Base-by-base conservation (phyloP, 1,139 yeast genomes). In the Protomyces lactucae-debilis region DNA sequence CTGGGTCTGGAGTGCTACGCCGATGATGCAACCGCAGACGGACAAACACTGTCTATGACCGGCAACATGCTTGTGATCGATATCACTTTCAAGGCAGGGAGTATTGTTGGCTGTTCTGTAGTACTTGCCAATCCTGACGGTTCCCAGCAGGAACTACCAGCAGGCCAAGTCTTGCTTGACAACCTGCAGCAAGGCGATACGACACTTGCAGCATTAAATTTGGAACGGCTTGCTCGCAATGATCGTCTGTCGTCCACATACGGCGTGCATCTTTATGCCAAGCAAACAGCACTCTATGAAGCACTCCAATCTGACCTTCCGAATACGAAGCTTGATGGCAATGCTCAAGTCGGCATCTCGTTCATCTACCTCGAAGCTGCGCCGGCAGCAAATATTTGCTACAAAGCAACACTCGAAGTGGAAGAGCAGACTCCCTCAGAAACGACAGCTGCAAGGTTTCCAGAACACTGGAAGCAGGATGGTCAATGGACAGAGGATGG, bases 1-100 rank as follows among this genome's bases (percentile, higher is more conserved):
- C 48, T 59, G n/a, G 57, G 57, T 3, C 57, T 59, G 4, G 63
- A 59, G 23, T 39, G 57, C 53, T 59, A 48, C 40, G 40, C 57
- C 3, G 63, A 59, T 59, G 63, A 52, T 21, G 57, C 46, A 4
- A 14, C 32, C 5, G 23, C 52, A 18, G 63, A 57, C 23, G 35
- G 43, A 4, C 57, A 45, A 8, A 59, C 48, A 9, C 57, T 59
- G 21, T 59, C 63, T 25, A 40, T 59, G 23, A 59, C 63, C 21
- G 63, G 63, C 32, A 52, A 52, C 25, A 59, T 59, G n/a, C 53
- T 59, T 43, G 63, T 59, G 32, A 55, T 59, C 12, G 63, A 59
- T 45, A 28, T 59, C 32, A 55, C 43, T 14, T 37, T 59, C 35
- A 57, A 59, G 3, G 25, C 45, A 6, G 43, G 18, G 23, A 59